Conservation (phyloP, 2,329 filamentous ascomycete species). For the Penicillium concentricum region DNA sequence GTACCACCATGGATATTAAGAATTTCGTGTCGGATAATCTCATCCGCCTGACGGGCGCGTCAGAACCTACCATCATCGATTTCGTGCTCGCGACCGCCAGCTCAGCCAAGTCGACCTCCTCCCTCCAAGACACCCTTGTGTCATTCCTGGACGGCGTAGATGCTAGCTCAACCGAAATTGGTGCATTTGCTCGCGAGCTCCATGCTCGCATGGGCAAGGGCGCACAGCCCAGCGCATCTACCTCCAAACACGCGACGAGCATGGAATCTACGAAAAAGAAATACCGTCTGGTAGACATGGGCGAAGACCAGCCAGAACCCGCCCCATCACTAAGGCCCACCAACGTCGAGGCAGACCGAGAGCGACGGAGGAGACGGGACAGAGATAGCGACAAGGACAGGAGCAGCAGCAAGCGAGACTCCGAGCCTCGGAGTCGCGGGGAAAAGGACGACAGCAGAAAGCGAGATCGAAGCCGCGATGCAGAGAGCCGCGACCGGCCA, state of each 20-base stretch:
- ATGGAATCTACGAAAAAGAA: slow-evolving; percentile 46
- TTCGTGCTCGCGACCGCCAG: slow-evolving; percentile 57
- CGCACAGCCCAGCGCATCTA: slow-evolving; percentile 15
- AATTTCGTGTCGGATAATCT: slow-evolving; percentile 52
- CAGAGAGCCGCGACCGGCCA: slow-evolving; percentile 42
- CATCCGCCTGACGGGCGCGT: slow-evolving; percentile 54
- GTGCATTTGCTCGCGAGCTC: slow-evolving; percentile 49
- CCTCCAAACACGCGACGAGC: slow-evolving; percentile 16
- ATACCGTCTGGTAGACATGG: slow-evolving; percentile 57
- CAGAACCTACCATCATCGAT: slow-evolving; percentile 56
- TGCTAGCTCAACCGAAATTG: slow-evolving; percentile 42
- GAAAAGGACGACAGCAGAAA: slow-evolving; percentile 41
- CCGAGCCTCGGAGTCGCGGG: slow-evolving; percentile 20
- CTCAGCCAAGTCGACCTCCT: slow-evolving; percentile 48
- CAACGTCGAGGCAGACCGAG: slow-evolving; percentile 39
- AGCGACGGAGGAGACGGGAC: slow-evolving; percentile 22
- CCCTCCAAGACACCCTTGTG: slow-evolving; percentile 52
- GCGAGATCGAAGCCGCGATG: slow-evolving; percentile 38
- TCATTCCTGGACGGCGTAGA: slow-evolving; percentile 51
- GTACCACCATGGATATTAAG: slow-evolving; percentile 36
- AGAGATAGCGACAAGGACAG: slow-evolving; percentile 26
- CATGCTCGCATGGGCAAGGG: slow-evolving; percentile 34
- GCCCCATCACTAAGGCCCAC: slow-evolving; percentile 31
- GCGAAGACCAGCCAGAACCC: slow-evolving; percentile 42
- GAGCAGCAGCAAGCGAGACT: slow-evolving; percentile 20